These are phyloP conservation scores for Apiotrichum gamsii DNA, from an alignment of 1,284 basidiomycete genomes.

Conservation along the genomic window DNA sequence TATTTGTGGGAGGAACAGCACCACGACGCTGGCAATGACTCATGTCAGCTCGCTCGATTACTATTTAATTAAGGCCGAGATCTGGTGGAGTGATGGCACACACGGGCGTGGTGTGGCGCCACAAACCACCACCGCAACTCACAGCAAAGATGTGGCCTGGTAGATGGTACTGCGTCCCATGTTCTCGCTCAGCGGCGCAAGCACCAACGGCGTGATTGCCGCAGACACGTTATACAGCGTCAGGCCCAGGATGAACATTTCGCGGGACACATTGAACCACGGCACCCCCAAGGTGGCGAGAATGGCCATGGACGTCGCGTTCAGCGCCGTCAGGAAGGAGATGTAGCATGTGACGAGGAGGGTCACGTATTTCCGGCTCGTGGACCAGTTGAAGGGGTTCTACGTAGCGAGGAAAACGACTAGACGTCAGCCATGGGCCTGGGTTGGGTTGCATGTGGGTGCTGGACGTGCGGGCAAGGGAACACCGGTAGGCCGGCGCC, in stretches of 20 bases:
- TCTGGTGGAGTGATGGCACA: too few species aligned
- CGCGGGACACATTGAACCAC: constrained; percentile 25
- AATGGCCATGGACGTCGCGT: constrained; percentile 26
- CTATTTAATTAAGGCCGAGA: too few species aligned
- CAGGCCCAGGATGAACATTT: constrained; percentile 20
- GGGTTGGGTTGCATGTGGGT: too few species aligned
- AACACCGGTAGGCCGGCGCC: too few species aligned
- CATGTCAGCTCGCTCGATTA: too few species aligned
- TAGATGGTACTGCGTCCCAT: constrained; percentile 38
- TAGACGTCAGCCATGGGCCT: background rate
- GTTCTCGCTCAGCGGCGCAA: constrained; percentile 43
- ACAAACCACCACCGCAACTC: constrained; percentile 9
- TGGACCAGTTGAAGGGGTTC: constrained; percentile 38
- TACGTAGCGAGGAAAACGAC: too few species aligned
- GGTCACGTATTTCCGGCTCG: constrained; percentile 25
- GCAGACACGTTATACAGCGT: constrained; percentile 33
- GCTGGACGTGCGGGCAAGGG: too few species aligned
- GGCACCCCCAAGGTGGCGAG: constrained; percentile 27
- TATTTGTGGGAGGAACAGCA: constrained; percentile 44
- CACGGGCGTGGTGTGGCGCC: too few species aligned
- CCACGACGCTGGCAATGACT: constrained; percentile 7
- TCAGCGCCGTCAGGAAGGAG: constrained; percentile 25
- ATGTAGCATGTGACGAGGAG: constrained; percentile 24
- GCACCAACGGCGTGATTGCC: constrained; percentile 35
- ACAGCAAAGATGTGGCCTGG: constrained; percentile 37